Percentiles rank a stretch among this genome's conserved stretches.
These are phyloP conservation scores for Penicillium decumbens DNA, from an alignment of 2,329 filamentous ascomycete genomes.

Conservation along the genomic window DNA sequence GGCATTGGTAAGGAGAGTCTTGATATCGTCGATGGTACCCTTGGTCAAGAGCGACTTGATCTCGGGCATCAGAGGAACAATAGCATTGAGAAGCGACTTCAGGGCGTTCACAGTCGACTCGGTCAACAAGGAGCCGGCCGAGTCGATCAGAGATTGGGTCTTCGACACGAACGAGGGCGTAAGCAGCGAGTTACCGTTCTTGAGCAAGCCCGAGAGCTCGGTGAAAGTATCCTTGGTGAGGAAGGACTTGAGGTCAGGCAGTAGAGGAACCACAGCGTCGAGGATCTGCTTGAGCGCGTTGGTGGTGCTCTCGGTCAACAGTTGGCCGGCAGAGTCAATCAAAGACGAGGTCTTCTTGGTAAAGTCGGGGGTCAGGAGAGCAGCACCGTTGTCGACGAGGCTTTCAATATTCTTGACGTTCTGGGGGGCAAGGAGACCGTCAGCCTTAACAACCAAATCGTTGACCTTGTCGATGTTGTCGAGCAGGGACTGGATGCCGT, in stretches of 20 bases:
- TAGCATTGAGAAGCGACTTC: slow-evolving; percentile 4
- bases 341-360: slow-evolving; percentile 16
- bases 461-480: slow-evolving; percentile 30
- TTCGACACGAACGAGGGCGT: slow-evolving; percentile 19
- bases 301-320: slow-evolving; percentile 12
- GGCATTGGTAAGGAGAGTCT: slow-evolving; percentile 11
- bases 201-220: slow-evolving; percentile 16
- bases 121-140: slow-evolving; percentile 18
- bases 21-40: slow-evolving; percentile 56
- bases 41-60: slow-evolving; percentile 57
- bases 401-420: slow-evolving; percentile 26
- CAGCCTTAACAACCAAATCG: slow-evolving; percentile 28
- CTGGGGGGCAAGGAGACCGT: slow-evolving; percentile 23
- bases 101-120: slow-evolving; percentile 8
- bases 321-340: slow-evolving; percentile 12
- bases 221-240: slow-evolving; percentile 19
- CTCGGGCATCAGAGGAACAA: slow-evolving; percentile 54
- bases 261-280: slow-evolving; percentile 9
- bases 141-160: slow-evolving; percentile 17
- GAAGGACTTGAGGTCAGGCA: slow-evolving; percentile 19
- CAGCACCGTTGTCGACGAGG: slow-evolving; percentile 25
- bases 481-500: slow-evolving; percentile 19
- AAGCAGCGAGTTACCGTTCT: slow-evolving; percentile 20
- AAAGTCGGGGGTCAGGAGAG: slow-evolving; percentile 25
- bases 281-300: slow-evolving; percentile 21